Base-by-base conservation (phyloP, 2,329 filamentous ascomycete species). In the Hymenoscyphus repandus region DNA sequence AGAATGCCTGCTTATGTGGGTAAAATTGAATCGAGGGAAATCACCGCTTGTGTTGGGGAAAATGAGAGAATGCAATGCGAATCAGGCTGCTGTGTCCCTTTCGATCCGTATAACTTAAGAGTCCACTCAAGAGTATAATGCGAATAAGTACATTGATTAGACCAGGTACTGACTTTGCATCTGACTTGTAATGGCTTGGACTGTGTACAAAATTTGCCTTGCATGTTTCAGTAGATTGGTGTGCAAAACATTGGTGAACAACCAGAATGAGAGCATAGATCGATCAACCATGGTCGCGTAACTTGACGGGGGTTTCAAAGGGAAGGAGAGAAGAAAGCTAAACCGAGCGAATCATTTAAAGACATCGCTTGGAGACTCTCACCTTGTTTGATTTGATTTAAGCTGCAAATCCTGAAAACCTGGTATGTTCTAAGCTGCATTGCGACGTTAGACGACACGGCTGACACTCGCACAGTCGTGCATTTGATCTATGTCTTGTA, bases 391-490 rank as follows among this genome's bases (percentile, higher is more conserved):
- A 20, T 38, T 34, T 47, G 33, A 18, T 27, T 30, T 31, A n/a
- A 17, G 30, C 3, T 27, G 15, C 9, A 18, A 18, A 38, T 30
- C 45, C 45, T 38, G 18, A 34, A 33, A 47, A 51, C 40, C 50
- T 49, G 47, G 51, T 49, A 55, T 54, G 17, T 41, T 46, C 44
- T 40, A 45, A 39, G 42, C 49, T 61, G 59, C 55, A 58, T 62
- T 62, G 49, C 55, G 53, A 60, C 53, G 56, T 57, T 56, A 50
- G 55, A 58, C 54, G 47, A 52, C 37, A 51, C 44, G 55, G 53
- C 50, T 55, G 52, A 51, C 58, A 57, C 48, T 53, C 41, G 20
- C 45, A 36, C 43, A n/a, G 7, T 45, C 43, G 43, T 51, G 50
- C 53, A 50, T 45, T 52, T 36, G 45, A 50, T 42, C 44, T 50